These are phyloP conservation scores for Rhodomyrtus psidioides DNA, from an alignment of 441 rosid genomes.

Conservation along the genomic window DNA sequence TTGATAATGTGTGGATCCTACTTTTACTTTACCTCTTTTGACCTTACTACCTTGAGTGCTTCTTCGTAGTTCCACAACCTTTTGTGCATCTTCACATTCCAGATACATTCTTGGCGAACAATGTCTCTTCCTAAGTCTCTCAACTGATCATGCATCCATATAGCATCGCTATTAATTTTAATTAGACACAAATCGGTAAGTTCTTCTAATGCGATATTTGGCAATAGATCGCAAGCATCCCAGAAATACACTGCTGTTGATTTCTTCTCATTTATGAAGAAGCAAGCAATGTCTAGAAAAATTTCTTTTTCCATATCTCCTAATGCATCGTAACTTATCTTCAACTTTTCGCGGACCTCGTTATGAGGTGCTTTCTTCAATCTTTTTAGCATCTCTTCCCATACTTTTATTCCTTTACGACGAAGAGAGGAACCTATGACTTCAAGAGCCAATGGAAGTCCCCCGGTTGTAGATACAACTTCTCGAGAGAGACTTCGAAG, in stretches of 20 bases:
- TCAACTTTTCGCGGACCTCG: accelerated
- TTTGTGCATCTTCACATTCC: accelerated
- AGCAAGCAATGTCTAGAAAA: not conserved
- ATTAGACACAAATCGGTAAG: not conserved
- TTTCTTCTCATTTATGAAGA: accelerated
- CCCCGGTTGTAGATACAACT: accelerated
- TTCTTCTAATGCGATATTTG: accelerated
- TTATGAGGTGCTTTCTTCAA: not conserved
- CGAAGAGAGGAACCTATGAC: not conserved
- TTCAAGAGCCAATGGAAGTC: not conserved
- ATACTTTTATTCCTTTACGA: not conserved
- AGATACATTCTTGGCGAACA: not conserved
- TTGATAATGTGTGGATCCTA: not conserved
- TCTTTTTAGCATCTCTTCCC: not conserved
- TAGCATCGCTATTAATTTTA: not conserved
- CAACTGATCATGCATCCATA: not conserved
- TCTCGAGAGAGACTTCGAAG: accelerated
- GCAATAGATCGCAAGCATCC: not conserved
- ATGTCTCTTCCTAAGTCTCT: not conserved
- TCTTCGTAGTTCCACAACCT: not conserved
- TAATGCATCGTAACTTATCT: not conserved
- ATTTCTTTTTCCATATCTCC: accelerated
- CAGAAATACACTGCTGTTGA: accelerated
- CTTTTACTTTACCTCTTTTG: not conserved
- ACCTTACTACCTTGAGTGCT: not conserved